These are phyloP conservation scores for Entoloma clypeatum DNA, from an alignment of 1,284 basidiomycete species.

Conservation along the genomic window DNA sequence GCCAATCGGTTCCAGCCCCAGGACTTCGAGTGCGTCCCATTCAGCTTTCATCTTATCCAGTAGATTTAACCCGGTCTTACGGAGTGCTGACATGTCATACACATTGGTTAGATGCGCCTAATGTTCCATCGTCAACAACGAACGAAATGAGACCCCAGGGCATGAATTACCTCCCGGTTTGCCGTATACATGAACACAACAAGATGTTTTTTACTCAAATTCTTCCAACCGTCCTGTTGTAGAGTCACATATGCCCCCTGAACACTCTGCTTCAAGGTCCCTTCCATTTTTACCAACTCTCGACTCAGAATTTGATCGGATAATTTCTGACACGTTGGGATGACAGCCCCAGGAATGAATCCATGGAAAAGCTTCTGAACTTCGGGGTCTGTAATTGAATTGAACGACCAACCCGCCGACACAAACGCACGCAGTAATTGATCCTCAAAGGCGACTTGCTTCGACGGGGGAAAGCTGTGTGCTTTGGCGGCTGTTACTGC, in stretches of 20 bases:
- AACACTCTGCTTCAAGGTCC: not conserved
- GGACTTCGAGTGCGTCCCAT: no score
- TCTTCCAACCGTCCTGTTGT: not conserved
- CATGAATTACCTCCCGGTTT: no score
- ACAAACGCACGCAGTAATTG: not conserved
- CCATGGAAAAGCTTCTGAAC: not conserved
- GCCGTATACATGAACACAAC: not conserved
- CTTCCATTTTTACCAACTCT: not conserved
- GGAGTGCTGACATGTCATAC: not conserved
- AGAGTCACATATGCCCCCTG: not conserved
- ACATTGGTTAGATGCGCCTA: not conserved
- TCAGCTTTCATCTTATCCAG: no score
- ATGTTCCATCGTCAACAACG: no score
- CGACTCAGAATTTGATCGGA: not conserved
- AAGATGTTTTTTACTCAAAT: not conserved
- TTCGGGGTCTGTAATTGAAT: not conserved
- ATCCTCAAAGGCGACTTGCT: not conserved
- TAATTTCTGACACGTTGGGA: not conserved
- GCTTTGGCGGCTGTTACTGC: not conserved
- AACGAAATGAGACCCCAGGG: no score
- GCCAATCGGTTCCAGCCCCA: no score
- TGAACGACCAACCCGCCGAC: no score
- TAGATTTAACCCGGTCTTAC: not conserved
- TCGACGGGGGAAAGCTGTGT: not conserved
- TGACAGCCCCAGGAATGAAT: not conserved